These are phyloP conservation scores for Thalassia testudinum DNA, from an alignment of 116 monocot species.

Conservation along the genomic window DNA sequence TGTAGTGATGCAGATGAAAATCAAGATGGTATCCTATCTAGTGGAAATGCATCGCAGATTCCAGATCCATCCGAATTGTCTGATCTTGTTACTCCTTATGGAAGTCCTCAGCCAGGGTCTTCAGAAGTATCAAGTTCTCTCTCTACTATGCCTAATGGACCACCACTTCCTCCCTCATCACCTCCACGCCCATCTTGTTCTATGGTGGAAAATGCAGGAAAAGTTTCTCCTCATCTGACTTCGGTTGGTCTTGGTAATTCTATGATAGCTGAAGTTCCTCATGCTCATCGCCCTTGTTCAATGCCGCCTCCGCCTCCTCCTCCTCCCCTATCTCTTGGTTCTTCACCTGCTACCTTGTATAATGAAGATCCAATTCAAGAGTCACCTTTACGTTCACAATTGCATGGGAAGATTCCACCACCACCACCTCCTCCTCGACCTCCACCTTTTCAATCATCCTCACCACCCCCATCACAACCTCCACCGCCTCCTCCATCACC, in stretches of 20 bases:
- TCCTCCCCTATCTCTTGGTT: background rate
- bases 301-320: slow-evolving; percentile 2
- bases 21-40: slow-evolving; percentile 1
- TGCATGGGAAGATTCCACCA: background rate
- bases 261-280: no score
- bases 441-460: no score
- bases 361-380: background rate
- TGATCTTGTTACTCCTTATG: slow-evolving; percentile 7
- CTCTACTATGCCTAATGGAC: slow-evolving; percentile 3
- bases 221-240: background rate
- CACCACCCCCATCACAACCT: slow-evolving; percentile 1
- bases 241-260: no score
- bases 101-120: slow-evolving; percentile 7
- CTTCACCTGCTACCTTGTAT: background rate
- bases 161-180: background rate
- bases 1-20: slow-evolving; percentile 11
- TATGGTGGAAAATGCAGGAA: background rate
- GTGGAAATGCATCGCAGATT: background rate
- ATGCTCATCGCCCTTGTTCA: background rate
- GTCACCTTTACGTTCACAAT: no score
- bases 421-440: slow-evolving; percentile 5
- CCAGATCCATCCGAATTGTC: background rate
- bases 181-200: slow-evolving; percentile 3
- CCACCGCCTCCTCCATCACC: slow-evolving; percentile 11
- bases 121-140: slow-evolving; percentile 1